Evolutionary conservation across 495 filamentous ascomycete species (phyloP), one percentile per base, ranked within the genome.

Genomic region (Xylaria sp.): DNA sequence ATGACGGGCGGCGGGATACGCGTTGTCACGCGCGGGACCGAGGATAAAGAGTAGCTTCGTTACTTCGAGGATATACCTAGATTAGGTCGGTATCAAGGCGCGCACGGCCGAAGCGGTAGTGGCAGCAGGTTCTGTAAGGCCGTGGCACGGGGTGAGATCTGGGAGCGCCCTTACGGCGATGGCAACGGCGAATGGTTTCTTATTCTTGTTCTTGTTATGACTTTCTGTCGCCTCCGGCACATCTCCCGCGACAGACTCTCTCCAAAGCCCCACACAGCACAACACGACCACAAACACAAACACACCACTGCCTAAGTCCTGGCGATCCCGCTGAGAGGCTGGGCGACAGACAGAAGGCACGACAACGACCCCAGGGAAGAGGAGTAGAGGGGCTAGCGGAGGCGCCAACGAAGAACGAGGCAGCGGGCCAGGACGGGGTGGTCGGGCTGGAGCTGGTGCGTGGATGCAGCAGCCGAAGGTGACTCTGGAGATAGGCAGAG

Each of bases 1-100:
- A 86, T 90, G 76, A 64, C 79, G 75, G 81, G 80, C 77, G 74
- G 78, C 69, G 73, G 76, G 77, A 66, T 77, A 79, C 77, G 75
- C 72, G 73, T 77, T 69, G 74, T 77, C 75, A 74, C 82, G 83
- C 82, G 82, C 82, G 79, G 72, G 76, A 75, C 71, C 43, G 66
- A 59, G 37, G 14, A n/a, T 26, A 67, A 44, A 68, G 41, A 50
- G n/a, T 24, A 7, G 50, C 15, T 40, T 72, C 40, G 68, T 52
- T 35, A 29, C 17, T 31, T 61, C 48, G 58, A 63, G n/a, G 35
- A 17, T 37, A 44, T 37, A 44, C 24, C 46, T 63, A 52, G 3
- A 55, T 55, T 55, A 70, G 19, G 68, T 63, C 8, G 59, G 58
- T 55, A 44, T 70, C 24, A 37, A 15, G 44, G 44, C 46, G 26